Percentiles rank a stretch among this genome's conserved stretches.
These are phyloP conservation scores for Rutstroemia sp. DNA, from an alignment of 2,329 filamentous ascomycete genomes.

Conservation along the genomic window DNA sequence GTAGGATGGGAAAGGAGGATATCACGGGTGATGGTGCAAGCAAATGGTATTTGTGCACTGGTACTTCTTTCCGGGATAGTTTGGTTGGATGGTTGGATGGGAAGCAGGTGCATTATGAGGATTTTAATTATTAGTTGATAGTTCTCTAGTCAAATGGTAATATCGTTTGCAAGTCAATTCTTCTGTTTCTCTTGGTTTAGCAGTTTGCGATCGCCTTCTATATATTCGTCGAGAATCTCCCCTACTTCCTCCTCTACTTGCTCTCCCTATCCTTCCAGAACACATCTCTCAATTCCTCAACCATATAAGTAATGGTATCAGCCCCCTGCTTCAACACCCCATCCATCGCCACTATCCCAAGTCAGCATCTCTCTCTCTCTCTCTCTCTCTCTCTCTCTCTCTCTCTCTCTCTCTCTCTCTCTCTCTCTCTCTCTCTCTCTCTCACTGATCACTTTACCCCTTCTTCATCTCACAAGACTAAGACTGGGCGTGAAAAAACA, in stretches of 20 bases:
- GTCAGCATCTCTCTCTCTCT: neutral
- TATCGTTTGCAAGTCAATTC: slow-evolving; percentile 2
- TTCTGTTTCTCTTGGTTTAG: neutral
- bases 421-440: no score
- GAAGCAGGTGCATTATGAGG: slow-evolving; percentile 40
- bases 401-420: no score
- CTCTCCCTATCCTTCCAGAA: slow-evolving; percentile 10
- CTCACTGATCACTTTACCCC: no score
- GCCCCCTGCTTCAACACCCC: slow-evolving; percentile 43
- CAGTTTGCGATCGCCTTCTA: neutral
- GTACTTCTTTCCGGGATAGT: slow-evolving; percentile 39
- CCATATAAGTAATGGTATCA: slow-evolving; percentile 38
- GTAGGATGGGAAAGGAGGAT: slow-evolving; percentile 43
- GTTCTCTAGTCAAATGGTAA: neutral
- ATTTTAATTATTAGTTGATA: slow-evolving; percentile 35
- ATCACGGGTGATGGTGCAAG: slow-evolving; percentile 29
- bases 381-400: no score
- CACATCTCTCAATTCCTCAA: slow-evolving; percentile 18
- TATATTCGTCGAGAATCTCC: neutral
- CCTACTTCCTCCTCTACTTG: neutral
- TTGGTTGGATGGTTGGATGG: slow-evolving; percentile 42
- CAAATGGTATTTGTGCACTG: slow-evolving; percentile 55
- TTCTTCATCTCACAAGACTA: no score
- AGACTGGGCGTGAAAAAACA: no score
- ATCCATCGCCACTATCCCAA: slow-evolving; percentile 42